Evolutionary conservation across 495 filamentous ascomycete species (phyloP), one percentile per base, ranked within the genome.

Genomic region (Ramalina intermedia): DNA sequence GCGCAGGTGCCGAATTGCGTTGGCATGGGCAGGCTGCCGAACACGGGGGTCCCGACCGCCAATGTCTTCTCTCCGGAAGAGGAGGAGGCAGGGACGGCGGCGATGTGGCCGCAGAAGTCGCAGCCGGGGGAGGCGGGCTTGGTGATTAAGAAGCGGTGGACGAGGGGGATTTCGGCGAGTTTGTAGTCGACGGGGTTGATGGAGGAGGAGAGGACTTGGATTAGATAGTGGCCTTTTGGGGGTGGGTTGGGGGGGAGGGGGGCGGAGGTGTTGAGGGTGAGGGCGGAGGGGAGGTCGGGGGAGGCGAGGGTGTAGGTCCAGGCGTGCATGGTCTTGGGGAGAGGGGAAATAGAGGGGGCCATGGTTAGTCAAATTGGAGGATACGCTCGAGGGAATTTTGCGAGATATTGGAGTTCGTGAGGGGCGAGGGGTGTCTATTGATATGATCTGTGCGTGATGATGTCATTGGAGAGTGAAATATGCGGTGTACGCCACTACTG

Each of bases 111-210:
- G 46, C 70, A 70, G 55, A 79, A 81, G 60, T 87, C 82, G 58
- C 80, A 63, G 0, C 76, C 73, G 0, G 76, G 83, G 7, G 73
- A 73, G 0, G 75, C 73, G 1, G 72, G 70, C 26, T 61, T 69
- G 26, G 59, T 60, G 51, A 76, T 58, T 0, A 72, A 29, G 4
- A 72, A 46, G 17, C 66, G 63, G 6, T 54, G 55, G 6, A 76
- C 6, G 8, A 69, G 21, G 1, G 66, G 64, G 41, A 79, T 50
- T 52, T 84, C 78, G 16, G 77, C 70, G 16, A 75, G 52, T 60
- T 85, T 85, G 74, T 78, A 79, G 69, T 87, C 83, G 26, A 75
- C 74, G 2, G 83, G 82, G 63, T 87, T 87, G 43, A 85, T 61
- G 14, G 72, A 60, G 11, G 66, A 64, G 43, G 68, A 60, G 44